Conservation (phyloP, 2,329 filamentous ascomycete genomes). For the Alternaria ethzedia region DNA sequence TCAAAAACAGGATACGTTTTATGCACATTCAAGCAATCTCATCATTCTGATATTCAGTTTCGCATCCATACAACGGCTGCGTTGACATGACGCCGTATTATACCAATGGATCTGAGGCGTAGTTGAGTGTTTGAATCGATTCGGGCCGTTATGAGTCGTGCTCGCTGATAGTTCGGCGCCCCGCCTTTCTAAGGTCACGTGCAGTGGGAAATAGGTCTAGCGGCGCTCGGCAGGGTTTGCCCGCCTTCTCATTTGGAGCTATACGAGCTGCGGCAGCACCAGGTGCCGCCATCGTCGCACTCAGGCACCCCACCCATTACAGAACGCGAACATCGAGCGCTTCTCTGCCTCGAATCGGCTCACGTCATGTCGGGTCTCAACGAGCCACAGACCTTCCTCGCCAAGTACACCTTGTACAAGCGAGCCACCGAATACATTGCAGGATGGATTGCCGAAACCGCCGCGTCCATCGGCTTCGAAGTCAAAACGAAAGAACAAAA, state of each 20-base stretch:
- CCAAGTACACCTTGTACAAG: constrained; percentile 13
- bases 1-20: not conserved
- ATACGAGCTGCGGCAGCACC: not conserved
- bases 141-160: not conserved
- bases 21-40: not conserved
- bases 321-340: not conserved
- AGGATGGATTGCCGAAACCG: constrained; percentile 11
- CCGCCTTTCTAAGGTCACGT: not conserved
- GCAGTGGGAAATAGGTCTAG: not conserved
- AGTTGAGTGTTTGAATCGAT: not conserved
- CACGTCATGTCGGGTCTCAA: not conserved
- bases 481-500: not conserved
- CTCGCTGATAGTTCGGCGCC: not conserved
- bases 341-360: not conserved
- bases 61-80: not conserved
- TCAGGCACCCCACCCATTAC: not conserved
- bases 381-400: not conserved
- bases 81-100: not conserved
- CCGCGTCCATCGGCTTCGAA: constrained; percentile 1
- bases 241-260: not conserved
- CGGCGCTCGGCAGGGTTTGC: not conserved
- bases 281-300: not conserved
- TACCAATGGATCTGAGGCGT: not conserved
- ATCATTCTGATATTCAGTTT: not conserved
- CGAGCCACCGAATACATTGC: constrained; percentile 6